Conservation (phyloP, 371 early-diverging fungal genomes). For the Rhizomucor pusillus region DNA sequence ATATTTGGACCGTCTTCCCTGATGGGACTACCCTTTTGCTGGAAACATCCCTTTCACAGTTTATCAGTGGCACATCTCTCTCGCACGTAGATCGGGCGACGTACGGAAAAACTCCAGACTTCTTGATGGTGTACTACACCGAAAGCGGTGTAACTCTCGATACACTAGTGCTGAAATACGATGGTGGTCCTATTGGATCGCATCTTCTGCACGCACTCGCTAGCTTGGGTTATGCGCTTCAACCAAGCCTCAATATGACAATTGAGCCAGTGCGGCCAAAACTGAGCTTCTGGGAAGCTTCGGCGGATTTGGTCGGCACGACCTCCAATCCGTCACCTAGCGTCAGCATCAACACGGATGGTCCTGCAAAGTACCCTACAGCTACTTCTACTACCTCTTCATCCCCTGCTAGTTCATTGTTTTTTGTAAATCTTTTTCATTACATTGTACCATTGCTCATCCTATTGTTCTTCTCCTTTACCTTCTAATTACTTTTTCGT, state of each 20-base stretch:
- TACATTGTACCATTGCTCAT: background rate
- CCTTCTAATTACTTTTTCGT: no score
- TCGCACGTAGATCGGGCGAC: constrained; percentile 34
- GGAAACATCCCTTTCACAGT: constrained; percentile 40
- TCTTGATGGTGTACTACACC: constrained; percentile 41
- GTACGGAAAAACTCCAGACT: constrained; percentile 28
- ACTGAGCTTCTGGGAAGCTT: constrained; percentile 28
- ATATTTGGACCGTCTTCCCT: constrained; percentile 7
- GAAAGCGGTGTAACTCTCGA: constrained; percentile 16
- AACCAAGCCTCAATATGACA: constrained; percentile 8
- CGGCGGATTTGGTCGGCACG: constrained; percentile 22
- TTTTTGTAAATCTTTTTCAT: constrained; percentile 3
- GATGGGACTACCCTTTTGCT: constrained; percentile 9
- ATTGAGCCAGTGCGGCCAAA: constrained; percentile 14
- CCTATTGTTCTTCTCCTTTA: no score
- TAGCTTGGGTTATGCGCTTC: constrained; percentile 38
- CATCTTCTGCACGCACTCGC: constrained; percentile 28
- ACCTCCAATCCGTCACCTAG: constrained; percentile 28
- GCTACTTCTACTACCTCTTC: constrained; percentile 5
- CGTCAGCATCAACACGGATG: constrained; percentile 15
- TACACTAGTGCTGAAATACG: constrained; percentile 1
- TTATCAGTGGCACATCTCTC: constrained; percentile 33
- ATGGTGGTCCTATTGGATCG: constrained; percentile 49
- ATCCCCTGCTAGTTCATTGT: constrained; percentile 5
- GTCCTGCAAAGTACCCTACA: constrained; percentile 25